Conservation (phyloP, 345 rosid species). For the Aquilaria sinensis region DNA sequence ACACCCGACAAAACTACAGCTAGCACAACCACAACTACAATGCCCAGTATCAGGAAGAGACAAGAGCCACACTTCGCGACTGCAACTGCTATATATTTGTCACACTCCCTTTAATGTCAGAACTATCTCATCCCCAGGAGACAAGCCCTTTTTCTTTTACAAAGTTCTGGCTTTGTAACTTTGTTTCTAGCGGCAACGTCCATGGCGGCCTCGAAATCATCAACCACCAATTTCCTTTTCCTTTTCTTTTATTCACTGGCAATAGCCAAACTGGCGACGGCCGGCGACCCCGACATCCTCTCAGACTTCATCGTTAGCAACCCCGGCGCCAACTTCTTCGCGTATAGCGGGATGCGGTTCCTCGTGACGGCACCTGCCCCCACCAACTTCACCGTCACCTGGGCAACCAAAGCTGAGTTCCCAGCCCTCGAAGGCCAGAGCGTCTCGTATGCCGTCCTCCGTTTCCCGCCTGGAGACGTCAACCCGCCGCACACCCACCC, state of each 20-base stretch:
- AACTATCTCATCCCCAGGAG: no score
- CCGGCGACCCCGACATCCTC: slow-evolving; percentile 33
- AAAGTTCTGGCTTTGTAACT: no score
- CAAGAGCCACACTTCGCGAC: not conserved
- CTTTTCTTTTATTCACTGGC: slow-evolving; percentile 17
- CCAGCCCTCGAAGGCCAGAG: slow-evolving; percentile 34
- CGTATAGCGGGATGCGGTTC: slow-evolving; percentile 22
- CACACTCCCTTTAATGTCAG: no score
- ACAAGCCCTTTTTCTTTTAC: no score
- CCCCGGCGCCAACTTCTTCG: slow-evolving; percentile 27
- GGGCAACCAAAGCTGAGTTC: slow-evolving; percentile 29
- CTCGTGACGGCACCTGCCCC: slow-evolving; percentile 6
- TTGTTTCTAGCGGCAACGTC: no score
- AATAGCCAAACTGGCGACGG: slow-evolving; percentile 6
- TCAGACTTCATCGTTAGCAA: slow-evolving; percentile 18
- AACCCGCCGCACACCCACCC: slow-evolving; percentile 33
- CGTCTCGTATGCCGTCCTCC: slow-evolving; percentile 29
- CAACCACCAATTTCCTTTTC: slow-evolving; percentile 7
- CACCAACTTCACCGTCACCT: slow-evolving; percentile 12
- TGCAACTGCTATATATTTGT: no score
- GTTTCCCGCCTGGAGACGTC: slow-evolving; percentile 15
- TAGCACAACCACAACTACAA: not conserved
- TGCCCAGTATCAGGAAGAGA: slow-evolving; percentile 5
- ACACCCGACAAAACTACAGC: no score
- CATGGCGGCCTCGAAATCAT: no score